Base-by-base conservation (phyloP, 2,329 filamentous ascomycete species). In the Xylaria sp. region DNA sequence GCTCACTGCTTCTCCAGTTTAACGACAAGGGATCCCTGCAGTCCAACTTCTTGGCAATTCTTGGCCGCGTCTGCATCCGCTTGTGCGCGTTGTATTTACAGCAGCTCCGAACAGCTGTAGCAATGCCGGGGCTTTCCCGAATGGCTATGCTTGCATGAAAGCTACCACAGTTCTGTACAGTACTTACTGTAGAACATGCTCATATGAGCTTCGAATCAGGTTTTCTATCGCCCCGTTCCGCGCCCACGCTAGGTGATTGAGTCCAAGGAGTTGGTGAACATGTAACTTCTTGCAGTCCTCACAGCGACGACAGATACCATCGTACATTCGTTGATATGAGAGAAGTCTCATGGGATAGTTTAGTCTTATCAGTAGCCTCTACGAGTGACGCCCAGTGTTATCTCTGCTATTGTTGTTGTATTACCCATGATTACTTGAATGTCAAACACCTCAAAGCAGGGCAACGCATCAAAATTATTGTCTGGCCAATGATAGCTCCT, bases 21-120 rank as follows among this genome's bases (percentile, higher is more conserved):
- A 20, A n/a, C 40, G 15, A 63, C 63, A 59, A 26, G 67, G 59
- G 2, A 4, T 20, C 63, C 67, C 40, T 66, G 53, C 33, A 46
- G 28, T 44, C n/a, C 33, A 56, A 49, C 54, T 42, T 48, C 59
- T 65, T 46, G 46, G 46, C 59, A 59, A 11, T 62, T 44, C 63
- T 71, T 69, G 69, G 66, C 66, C 59, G 69, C 69, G 54, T 69
- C 33, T 69, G 60, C 69, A 71, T 65, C 67, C 61, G 57, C 61
- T 66, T 57, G 51, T 49, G 53, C 62, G 65, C 57, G 68, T 46
- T 23, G 49, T 69, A 58, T 59, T 38, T 38, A 38, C 64, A 44
- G 40, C 28, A 49, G 33, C 7, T 33, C 33, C 33, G 7, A 33
- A 33, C 33, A 48, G 42, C 51, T 42, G 23, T 44, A 63, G 36